A percentile compares a stretch with the other conserved stretches of the same genome.
phyloP scores from a whole-genome alignment of 2,329 filamentous ascomycete species.

The Claviceps sp. region DNA sequence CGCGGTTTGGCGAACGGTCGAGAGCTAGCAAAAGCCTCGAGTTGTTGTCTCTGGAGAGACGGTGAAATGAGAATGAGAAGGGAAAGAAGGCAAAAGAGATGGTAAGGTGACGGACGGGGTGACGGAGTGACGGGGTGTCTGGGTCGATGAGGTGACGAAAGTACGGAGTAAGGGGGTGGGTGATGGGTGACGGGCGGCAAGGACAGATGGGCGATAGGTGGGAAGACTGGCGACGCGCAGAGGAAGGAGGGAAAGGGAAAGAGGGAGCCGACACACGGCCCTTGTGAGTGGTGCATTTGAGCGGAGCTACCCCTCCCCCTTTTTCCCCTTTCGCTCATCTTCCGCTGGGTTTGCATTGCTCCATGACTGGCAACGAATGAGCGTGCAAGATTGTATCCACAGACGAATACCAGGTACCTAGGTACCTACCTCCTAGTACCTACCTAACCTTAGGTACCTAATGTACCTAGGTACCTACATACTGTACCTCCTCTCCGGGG shows the following conservation, averaged over 20 bases:
- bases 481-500: no score
- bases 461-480: no score
- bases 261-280: conserved; percentile 7
- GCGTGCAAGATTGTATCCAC: neutral
- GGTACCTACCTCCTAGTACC: no score
- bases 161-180: neutral
- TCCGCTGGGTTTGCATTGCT: neutral
- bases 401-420: no score
- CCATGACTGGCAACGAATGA: neutral
- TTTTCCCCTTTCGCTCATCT: neutral
- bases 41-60: conserved; percentile 12
- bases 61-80: conserved; percentile 15
- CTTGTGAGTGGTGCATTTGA: no score
- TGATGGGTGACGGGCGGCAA: no score
- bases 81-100: conserved; percentile 14
- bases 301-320: neutral
- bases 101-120: conserved; percentile 4
- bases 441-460: no score
- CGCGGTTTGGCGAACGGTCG: conserved; percentile 16
- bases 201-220: conserved; percentile 8
- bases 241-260: conserved; percentile 15
- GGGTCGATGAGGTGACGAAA: conserved; percentile 4
- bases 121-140: neutral
- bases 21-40: conserved; percentile 38
- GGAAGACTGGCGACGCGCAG: conserved; percentile 10